A percentile compares a stretch with the other conserved stretches of the same genome.
Evolutionary conservation across 2,329 filamentous ascomycete species (phyloP).

Genomic region (Davidsoniella virescens): DNA sequence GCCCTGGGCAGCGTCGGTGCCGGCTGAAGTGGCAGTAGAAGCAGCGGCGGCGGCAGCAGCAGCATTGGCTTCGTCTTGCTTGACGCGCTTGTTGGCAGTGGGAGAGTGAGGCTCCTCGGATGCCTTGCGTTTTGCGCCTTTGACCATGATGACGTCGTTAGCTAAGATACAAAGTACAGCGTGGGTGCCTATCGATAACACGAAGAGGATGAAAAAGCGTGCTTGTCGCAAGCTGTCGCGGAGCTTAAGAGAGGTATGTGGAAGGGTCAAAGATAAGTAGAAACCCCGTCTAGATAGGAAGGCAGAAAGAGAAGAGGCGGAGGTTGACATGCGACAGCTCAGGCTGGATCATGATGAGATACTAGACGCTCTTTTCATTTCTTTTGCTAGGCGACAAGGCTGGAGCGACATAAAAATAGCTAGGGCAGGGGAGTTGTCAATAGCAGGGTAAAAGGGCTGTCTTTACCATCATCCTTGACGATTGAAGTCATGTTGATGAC

Average conservation of each 20-base stretch:
- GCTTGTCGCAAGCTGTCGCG: neutral
- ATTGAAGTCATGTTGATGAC: no score
- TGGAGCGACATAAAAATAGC: no score
- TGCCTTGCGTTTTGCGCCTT: constrained; percentile 57
- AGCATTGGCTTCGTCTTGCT: constrained; percentile 28
- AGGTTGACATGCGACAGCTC: no score
- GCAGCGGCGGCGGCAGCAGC: neutral
- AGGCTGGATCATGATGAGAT: no score
- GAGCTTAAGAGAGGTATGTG: neutral
- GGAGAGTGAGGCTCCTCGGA: constrained; percentile 46
- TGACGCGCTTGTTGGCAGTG: constrained; percentile 47
- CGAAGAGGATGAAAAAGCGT: neutral
- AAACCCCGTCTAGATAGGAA: neutral
- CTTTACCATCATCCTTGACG: no score
- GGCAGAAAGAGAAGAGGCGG: neutral
- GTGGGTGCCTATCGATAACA: neutral
- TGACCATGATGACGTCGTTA: constrained; percentile 6
- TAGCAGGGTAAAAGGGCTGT: no score
- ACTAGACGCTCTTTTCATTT: no score
- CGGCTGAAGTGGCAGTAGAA: constrained; percentile 3
- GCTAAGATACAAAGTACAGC: neutral
- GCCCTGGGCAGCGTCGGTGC: constrained; percentile 14
- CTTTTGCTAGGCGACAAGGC: no score
- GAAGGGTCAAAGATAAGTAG: neutral
- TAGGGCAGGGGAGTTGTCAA: no score